A percentile compares a stretch with the other conserved stretches of the same genome.
phyloP scores from a whole-genome alignment of 2,329 filamentous ascomycete species.

The Ceratocystis eucalypticola region DNA sequence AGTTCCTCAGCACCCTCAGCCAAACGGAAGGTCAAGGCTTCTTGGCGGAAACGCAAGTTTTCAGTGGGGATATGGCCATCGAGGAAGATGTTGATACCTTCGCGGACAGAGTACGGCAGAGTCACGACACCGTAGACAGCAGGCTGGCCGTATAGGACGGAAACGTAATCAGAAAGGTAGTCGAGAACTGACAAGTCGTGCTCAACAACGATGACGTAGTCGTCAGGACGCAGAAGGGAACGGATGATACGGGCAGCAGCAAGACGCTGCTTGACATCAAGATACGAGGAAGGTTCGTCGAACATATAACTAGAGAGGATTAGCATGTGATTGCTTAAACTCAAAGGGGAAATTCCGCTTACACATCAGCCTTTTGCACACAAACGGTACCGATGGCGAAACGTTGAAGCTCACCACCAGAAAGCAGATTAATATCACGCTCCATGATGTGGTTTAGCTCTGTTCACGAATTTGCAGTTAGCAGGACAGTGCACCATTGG shows the following conservation, averaged over 20 bases:
- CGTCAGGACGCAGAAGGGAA: constrained; percentile 70
- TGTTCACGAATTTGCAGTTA: constrained; percentile 22
- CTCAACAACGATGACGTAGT: constrained; percentile 98
- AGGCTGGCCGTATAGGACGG: constrained; percentile 88
- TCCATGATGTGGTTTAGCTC: constrained; percentile 83
- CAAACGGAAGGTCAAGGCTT: constrained; percentile 90
- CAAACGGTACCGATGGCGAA: constrained; percentile 95
- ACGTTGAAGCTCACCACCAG: constrained; percentile 94
- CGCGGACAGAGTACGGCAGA: constrained; percentile 84
- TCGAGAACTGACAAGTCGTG: constrained; percentile 98
- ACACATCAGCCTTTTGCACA: constrained; percentile 84
- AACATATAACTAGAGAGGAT: constrained; percentile 69
- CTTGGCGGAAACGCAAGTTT: constrained; percentile 95
- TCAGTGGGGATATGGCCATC: constrained; percentile 97
- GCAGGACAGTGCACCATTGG: not conserved
- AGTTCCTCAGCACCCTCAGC: constrained; percentile 83
- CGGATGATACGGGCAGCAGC: constrained; percentile 86
- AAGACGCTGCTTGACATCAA: constrained; percentile 98
- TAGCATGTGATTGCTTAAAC: constrained; percentile 10
- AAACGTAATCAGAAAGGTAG: constrained; percentile 97
- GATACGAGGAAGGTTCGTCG: constrained; percentile 95
- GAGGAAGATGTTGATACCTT: constrained; percentile 99
- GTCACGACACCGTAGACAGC: constrained; percentile 97
- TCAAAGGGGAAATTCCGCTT: constrained; percentile 21
- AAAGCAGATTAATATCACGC: constrained; percentile 78